Evolutionary conservation across 352 stramenopile species (phyloP).

Genomic region (Pythium chondricola): DNA sequence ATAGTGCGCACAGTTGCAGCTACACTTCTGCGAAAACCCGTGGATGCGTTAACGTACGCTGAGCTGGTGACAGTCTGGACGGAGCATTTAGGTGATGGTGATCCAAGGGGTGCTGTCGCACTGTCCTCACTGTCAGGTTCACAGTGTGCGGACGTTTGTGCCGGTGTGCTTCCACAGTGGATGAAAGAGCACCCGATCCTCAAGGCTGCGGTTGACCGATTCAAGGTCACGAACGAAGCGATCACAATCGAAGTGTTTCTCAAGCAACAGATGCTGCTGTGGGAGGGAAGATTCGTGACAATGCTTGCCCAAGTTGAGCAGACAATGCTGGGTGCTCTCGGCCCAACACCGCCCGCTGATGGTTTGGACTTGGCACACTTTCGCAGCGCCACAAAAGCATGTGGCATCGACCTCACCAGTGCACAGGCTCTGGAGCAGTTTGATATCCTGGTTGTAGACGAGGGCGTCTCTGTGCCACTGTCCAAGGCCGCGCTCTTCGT

Average conservation of each 20-base stretch:
- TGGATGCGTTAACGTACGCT: constrained; percentile 30
- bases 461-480: constrained; percentile 21
- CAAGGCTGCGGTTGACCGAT: constrained; percentile 2
- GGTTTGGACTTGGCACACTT: constrained; percentile 42
- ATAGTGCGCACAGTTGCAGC: constrained; percentile 39
- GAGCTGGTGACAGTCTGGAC: constrained; percentile 45
- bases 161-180: constrained; percentile 26
- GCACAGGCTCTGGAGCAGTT: constrained; percentile 55
- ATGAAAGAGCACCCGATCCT: constrained; percentile 36
- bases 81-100: constrained; percentile 63
- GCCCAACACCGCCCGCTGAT: not conserved
- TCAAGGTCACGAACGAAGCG: constrained; percentile 20
- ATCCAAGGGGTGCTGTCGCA: constrained; percentile 10
- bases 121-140: constrained; percentile 11
- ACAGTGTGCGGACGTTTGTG: constrained; percentile 39
- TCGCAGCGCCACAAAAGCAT: constrained; percentile 20
- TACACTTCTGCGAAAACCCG: constrained; percentile 28
- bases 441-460: constrained; percentile 35
- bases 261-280: constrained; percentile 32
- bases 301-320: constrained; percentile 22
- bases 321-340: constrained; percentile 9
- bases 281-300: constrained; percentile 33
- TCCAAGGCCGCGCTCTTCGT: constrained; percentile 26
- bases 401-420: constrained; percentile 41
- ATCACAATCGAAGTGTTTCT: constrained; percentile 34